A percentile compares a stretch with the other conserved stretches of the same genome.
Conservation (phyloP, 768 basidiomycete genomes). For the Mycena olivaceomarginata region DNA sequence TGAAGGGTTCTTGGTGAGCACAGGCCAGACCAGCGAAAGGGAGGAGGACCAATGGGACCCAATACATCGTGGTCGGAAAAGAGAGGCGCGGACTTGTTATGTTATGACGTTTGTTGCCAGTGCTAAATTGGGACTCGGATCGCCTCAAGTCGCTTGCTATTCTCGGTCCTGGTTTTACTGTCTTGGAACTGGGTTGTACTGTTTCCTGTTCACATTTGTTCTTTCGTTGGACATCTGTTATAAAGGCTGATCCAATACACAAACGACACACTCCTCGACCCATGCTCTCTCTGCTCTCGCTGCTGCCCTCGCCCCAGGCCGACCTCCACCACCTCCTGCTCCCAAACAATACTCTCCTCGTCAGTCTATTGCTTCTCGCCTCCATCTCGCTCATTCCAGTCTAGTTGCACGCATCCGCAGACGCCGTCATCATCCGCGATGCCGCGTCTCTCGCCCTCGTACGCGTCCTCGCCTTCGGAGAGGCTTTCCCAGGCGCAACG, state of each 20-base stretch:
- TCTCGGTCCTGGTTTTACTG: too few relatives aligned
- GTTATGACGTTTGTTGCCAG: too few relatives aligned
- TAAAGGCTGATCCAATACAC: too few relatives aligned
- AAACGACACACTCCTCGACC: too few relatives aligned
- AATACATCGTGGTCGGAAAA: constrained; percentile 31
- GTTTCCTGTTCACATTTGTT: too few relatives aligned
- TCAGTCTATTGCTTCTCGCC: constrained; percentile 57
- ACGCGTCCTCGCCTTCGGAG: constrained; percentile 86
- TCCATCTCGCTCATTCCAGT: constrained; percentile 36
- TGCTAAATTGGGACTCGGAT: too few relatives aligned
- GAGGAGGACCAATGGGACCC: constrained; percentile 44
- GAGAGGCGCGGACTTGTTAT: neutral
- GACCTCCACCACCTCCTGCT: constrained; percentile 76
- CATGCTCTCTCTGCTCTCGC: constrained; percentile 33
- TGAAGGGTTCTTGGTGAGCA: constrained; percentile 43
- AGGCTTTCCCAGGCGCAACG: constrained; percentile 82
- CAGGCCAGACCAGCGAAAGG: too few relatives aligned
- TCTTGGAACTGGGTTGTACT: too few relatives aligned
- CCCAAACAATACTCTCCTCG: constrained; percentile 74
- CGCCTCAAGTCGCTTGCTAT: too few relatives aligned
- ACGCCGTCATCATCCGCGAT: constrained; percentile 82
- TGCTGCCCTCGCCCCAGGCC: constrained; percentile 66
- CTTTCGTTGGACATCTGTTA: too few relatives aligned
- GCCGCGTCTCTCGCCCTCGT: constrained; percentile 79
- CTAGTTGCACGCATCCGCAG: constrained; percentile 87